phyloP scores from a whole-genome alignment of 2,329 filamentous ascomycete genomes.

The Trichoderma polysporum region DNA sequence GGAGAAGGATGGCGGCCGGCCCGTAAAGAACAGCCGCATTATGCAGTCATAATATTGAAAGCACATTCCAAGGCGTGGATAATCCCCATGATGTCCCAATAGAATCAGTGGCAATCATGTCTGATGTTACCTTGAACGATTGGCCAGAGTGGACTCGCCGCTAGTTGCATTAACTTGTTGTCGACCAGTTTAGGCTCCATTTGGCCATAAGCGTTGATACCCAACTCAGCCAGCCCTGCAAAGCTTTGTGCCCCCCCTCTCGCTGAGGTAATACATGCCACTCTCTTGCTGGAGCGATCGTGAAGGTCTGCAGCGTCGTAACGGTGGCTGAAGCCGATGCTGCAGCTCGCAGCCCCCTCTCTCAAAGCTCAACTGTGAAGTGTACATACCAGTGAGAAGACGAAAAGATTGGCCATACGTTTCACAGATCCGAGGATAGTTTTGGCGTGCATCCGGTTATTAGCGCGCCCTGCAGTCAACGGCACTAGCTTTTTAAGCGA shows the following conservation, averaged over 20 bases:
- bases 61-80: background rate
- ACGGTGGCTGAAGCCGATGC: background rate
- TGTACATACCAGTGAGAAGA: background rate
- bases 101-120: conserved; percentile 1
- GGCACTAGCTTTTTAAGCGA: background rate
- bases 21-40: background rate
- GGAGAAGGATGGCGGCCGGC: background rate
- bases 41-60: background rate
- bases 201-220: conserved; percentile 41
- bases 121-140: background rate
- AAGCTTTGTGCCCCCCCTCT: background rate
- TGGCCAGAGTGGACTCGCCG: conserved; percentile 24
- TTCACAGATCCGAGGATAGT: background rate
- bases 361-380: background rate
- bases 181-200: conserved; percentile 37
- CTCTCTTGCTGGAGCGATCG: background rate
- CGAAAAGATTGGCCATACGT: background rate
- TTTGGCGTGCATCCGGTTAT: background rate
- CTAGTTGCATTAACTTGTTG: conserved; percentile 27
- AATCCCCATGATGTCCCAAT: background rate
- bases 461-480: background rate
- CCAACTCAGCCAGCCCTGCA: conserved; percentile 32
- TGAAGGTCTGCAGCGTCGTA: background rate
- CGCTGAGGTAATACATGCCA: conserved; percentile 10
- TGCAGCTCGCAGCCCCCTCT: background rate